Evolutionary conservation across 352 stramenopile species (phyloP).

Genomic region (Phytopythium montanum): DNA sequence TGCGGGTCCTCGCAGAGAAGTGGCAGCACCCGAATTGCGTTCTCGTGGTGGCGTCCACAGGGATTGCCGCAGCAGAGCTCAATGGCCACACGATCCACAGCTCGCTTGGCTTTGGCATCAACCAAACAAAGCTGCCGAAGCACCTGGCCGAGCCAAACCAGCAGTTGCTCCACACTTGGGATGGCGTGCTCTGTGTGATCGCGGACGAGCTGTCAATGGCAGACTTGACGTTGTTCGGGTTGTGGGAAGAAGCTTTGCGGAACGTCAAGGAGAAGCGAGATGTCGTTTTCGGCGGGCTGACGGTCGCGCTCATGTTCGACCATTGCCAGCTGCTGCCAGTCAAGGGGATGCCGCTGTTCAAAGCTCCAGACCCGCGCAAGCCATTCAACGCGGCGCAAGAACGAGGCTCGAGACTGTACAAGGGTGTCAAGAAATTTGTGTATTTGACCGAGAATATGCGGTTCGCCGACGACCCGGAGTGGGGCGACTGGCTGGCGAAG

Average conservation of each 20-base stretch:
- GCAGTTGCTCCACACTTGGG: too few relatives aligned
- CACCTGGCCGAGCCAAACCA: too few relatives aligned
- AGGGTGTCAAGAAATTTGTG: constrained; percentile 14
- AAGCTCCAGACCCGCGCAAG: not conserved
- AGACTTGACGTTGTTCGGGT: constrained; percentile 15
- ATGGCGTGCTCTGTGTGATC: not conserved
- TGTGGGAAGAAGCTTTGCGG: constrained; percentile 21
- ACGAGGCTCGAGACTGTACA: constrained; percentile 8
- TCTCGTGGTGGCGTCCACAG: constrained; percentile 5
- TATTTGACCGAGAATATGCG: constrained; percentile 20
- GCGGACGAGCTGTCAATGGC: constrained; percentile 23
- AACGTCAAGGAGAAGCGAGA: constrained; percentile 12
- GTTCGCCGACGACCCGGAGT: constrained; percentile 16
- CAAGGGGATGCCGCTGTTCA: constrained; percentile 6
- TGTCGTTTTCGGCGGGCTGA: constrained; percentile 9
- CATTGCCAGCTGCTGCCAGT: constrained; percentile 12
- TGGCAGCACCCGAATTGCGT: constrained; percentile 10
- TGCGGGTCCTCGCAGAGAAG: not conserved
- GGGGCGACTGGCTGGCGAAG: constrained; percentile 14
- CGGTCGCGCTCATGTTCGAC: constrained; percentile 15
- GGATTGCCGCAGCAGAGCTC: constrained; percentile 17
- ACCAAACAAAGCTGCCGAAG: not conserved
- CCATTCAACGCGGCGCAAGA: constrained; percentile 4
- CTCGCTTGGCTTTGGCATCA: constrained; percentile 13
- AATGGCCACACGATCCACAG: constrained; percentile 18